phyloP scores from a whole-genome alignment of 176 grass and related monocot species.

The Carex myosuroides region DNA sequence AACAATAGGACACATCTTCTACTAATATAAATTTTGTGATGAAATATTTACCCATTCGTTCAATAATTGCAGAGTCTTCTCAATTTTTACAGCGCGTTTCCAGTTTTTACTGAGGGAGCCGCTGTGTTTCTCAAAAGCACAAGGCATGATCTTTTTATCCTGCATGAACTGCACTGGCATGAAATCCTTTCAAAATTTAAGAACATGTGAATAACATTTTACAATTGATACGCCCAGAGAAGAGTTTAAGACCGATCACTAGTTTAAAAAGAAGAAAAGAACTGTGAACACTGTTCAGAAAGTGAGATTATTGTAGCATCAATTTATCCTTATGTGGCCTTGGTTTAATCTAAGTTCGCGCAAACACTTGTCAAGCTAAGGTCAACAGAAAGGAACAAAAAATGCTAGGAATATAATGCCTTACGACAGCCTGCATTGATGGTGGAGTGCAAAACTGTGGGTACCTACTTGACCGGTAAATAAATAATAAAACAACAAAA shows the following conservation, averaged over 20 bases:
- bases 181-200: constrained; percentile 41
- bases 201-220: neutral
- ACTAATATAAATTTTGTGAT: neutral
- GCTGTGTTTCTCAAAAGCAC: constrained; percentile 73
- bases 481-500: neutral
- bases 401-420: neutral
- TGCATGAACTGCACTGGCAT: constrained; percentile 58
- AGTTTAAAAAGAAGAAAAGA: neutral
- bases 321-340: too few species aligned
- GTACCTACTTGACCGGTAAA: neutral
- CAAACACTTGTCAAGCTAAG: too few species aligned
- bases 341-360: neutral
- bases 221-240: neutral
- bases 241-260: neutral
- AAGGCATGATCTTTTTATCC: constrained; percentile 37
- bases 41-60: constrained; percentile 39
- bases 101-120: constrained; percentile 76
- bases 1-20: neutral
- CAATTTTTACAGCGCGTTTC: constrained; percentile 59
- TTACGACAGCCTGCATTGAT: neutral
- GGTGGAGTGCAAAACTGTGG: neutral
- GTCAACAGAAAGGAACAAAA: neutral
- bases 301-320: too few species aligned
- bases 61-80: constrained; percentile 46
- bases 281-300: neutral